Base-by-base conservation (phyloP, 2,329 filamentous ascomycete genomes). In the Orbilia brochopaga region DNA sequence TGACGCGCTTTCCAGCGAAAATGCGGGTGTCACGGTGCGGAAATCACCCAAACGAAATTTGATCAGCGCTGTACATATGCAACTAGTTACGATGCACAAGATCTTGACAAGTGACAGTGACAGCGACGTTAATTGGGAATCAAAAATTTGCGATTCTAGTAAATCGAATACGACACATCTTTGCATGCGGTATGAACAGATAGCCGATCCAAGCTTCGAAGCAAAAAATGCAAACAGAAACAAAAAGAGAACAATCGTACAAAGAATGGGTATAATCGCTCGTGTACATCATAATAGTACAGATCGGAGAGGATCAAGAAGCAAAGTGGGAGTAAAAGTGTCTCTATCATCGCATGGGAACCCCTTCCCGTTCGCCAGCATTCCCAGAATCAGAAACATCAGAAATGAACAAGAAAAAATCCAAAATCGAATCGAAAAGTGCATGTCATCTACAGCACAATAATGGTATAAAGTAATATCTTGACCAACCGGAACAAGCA, bases 221-320 rank as follows among this genome's bases (percentile, higher is more conserved):
- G 24, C 52, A 19, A 58, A 58, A 37, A 37, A 42, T n/a, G n/a
- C n/a, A n/a, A n/a, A n/a, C n/a, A n/a, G n/a, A n/a, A n/a, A n/a
- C n/a, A 51, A 62, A 19, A 53, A 53, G 30, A 52, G 32, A 53
- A 58, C 48, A 70, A 55, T 64, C 46, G 55, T 69, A 69, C 64
- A 59, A 56, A 70, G 50, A 40, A 72, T 54, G 60, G 67, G 67
- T 72, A 70, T 70, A 65, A 56, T 46, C 32, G 67, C 60, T 65
- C 60, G 56, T 65, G 55, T 57, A 65, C 67, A 72, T 57, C 60
- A 54, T 72, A 72, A 56, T 72, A 59, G 56, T 72, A 72, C 67
- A 72, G 48, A 65, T 44, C 51, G 51, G 55, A 32, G 50, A 55
- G 63, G 56, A 53, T 5, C 10, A 51, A 37, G 24, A 52, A 44